Conservation (phyloP, 306 rosid species). For the Malus sylvestris region DNA sequence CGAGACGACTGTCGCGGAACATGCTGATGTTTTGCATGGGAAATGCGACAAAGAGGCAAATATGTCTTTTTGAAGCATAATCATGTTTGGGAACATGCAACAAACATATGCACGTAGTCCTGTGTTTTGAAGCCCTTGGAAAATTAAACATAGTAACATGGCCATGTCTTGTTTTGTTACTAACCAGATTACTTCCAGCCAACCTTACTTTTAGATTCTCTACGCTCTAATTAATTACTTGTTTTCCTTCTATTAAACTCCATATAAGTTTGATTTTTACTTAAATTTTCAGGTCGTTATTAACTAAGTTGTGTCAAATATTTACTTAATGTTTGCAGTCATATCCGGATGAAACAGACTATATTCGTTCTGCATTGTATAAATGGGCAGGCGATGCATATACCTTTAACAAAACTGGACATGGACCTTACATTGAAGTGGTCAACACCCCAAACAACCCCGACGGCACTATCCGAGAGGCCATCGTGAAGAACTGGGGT, state of each 20-base stretch:
- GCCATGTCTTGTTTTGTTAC: slow-evolving; percentile 13
- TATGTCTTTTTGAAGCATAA: slow-evolving; percentile 20
- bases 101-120: slow-evolving; percentile 24
- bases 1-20: slow-evolving; percentile 6
- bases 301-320: not conserved
- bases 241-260: not conserved
- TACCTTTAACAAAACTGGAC: slow-evolving; percentile 20
- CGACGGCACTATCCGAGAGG: slow-evolving; percentile 43
- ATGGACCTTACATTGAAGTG: slow-evolving; percentile 64
- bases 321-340: slow-evolving; percentile 28
- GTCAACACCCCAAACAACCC: slow-evolving; percentile 79
- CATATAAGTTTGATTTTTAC: not conserved
- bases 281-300: no score
- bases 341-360: slow-evolving; percentile 39
- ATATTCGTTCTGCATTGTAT: slow-evolving; percentile 39
- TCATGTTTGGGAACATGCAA: slow-evolving; percentile 24
- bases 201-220: not conserved
- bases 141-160: slow-evolving; percentile 36
- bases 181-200: not conserved
- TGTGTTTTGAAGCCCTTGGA: not conserved
- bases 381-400: slow-evolving; percentile 77
- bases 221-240: not conserved
- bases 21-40: slow-evolving; percentile 24
- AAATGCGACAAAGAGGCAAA: slow-evolving; percentile 28
- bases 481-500: slow-evolving; percentile 21